Conservation (phyloP, 106 monocot genomes). For the Apostasia shenzhenica region DNA sequence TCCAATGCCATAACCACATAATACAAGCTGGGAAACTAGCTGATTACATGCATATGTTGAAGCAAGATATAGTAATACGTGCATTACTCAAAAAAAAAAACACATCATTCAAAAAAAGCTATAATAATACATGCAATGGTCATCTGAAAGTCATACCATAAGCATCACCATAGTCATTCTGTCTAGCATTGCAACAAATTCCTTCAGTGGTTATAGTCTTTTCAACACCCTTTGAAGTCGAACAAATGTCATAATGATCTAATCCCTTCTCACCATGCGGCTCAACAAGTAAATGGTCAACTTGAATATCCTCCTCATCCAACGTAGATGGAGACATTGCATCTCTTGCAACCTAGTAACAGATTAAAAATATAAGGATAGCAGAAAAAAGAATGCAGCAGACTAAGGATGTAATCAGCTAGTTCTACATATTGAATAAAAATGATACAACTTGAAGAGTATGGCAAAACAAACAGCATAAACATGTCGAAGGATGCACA, state of each 20-base stretch:
- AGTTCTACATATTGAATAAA: too few relatives aligned
- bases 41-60: too few relatives aligned
- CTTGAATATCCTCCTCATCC: slow-evolving; percentile 16
- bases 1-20: too few relatives aligned
- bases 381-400: too few relatives aligned
- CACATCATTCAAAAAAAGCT: background rate
- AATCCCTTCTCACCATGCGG: slow-evolving; percentile 1
- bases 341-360: slow-evolving; percentile 17
- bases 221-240: background rate
- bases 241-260: slow-evolving; percentile 6
- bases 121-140: background rate
- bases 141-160: slow-evolving; percentile 4
- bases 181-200: background rate
- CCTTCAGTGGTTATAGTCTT: slow-evolving; percentile 4
- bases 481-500: too few relatives aligned
- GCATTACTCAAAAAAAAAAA: background rate
- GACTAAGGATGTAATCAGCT: too few relatives aligned
- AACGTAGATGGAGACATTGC: background rate
- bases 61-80: too few relatives aligned
- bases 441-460: too few relatives aligned
- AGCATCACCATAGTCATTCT: background rate
- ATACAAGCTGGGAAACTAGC: too few relatives aligned
- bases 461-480: too few relatives aligned
- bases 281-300: slow-evolving; percentile 17
- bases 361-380: background rate